A percentile compares a stretch with the other conserved stretches of the same genome.
These are phyloP conservation scores for Rhizophora mangle DNA, from an alignment of 345 rosid genomes.

Conservation along the genomic window DNA sequence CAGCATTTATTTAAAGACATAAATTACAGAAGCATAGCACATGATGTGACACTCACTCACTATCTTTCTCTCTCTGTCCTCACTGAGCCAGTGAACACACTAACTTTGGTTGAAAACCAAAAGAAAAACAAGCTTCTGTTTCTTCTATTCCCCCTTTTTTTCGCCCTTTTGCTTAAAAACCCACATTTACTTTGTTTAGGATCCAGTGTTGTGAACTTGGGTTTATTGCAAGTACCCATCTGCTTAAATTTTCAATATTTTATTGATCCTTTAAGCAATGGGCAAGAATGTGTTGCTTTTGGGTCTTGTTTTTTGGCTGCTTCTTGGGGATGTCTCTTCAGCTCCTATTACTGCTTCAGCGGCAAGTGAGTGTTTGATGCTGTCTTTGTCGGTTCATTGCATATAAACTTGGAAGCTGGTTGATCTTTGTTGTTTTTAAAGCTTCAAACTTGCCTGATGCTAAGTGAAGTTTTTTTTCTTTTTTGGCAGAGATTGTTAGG, in stretches of 20 bases:
- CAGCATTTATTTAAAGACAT: too few relatives aligned
- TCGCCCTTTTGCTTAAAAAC: conserved; percentile 4
- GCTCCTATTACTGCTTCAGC: conserved; percentile 71
- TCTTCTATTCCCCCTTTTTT: not conserved
- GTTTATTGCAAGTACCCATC: conserved; percentile 17
- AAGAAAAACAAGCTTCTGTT: not conserved
- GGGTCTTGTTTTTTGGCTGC: conserved; percentile 41
- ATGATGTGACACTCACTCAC: not conserved
- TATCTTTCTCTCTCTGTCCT: not conserved
- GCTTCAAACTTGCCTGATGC: conserved; percentile 8
- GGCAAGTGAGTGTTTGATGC: conserved; percentile 58
- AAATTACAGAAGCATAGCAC: not conserved
- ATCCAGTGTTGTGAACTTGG: conserved; percentile 23
- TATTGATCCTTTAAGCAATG: conserved; percentile 4
- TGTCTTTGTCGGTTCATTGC: not conserved
- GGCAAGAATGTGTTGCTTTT: conserved; percentile 51
- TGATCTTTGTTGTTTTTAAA: not conserved
- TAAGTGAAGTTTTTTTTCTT: conserved; percentile 1
- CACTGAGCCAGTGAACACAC: not conserved
- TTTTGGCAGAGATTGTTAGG: conserved; percentile 70
- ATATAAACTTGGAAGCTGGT: conserved; percentile 5
- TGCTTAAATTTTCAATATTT: not conserved
- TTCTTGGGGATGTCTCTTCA: conserved; percentile 50
- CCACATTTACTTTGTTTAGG: conserved; percentile 4
- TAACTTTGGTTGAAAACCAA: not conserved